Conservation (phyloP, 176 grass and related monocot genomes). For the Hyparrhenia diplandra region DNA sequence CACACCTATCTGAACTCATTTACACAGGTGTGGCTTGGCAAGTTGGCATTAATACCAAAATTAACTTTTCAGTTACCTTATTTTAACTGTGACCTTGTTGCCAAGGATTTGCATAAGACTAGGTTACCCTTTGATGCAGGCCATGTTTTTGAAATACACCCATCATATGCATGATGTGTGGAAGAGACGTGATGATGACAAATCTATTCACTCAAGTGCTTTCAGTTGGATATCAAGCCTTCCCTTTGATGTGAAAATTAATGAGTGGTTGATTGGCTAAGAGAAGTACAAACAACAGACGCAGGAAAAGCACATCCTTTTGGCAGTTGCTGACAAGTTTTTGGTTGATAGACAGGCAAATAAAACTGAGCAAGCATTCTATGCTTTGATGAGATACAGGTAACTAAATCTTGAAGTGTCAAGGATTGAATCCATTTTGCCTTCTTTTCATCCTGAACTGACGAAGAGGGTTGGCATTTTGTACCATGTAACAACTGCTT, state of each 20-base stretch:
- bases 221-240: slow-evolving; percentile 88
- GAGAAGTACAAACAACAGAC: slow-evolving; percentile 83
- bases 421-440: not conserved
- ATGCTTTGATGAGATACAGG: slow-evolving; percentile 99
- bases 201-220: slow-evolving; percentile 31
- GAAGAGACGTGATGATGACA: slow-evolving; percentile 54
- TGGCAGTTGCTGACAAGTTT: slow-evolving; percentile 89
- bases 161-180: slow-evolving; percentile 84
- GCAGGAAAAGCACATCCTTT: slow-evolving; percentile 88
- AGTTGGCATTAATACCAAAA: slow-evolving; percentile 1
- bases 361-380: slow-evolving; percentile 89
- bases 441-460: not conserved
- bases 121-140: slow-evolving; percentile 36
- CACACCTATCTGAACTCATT: not conserved
- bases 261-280: slow-evolving; percentile 94
- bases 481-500: not conserved
- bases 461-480: not conserved
- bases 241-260: slow-evolving; percentile 78
- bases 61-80: not conserved
- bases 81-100: not conserved
- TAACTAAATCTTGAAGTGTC: slow-evolving; percentile 29
- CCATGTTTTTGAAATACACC: slow-evolving; percentile 96
- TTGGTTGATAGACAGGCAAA: slow-evolving; percentile 76
- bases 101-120: not conserved
- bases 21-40: not conserved